A percentile compares a stretch with the other conserved stretches of the same genome.
phyloP scores from a whole-genome alignment of 305 asterid genomes.

The Fraxinus paxiana region DNA sequence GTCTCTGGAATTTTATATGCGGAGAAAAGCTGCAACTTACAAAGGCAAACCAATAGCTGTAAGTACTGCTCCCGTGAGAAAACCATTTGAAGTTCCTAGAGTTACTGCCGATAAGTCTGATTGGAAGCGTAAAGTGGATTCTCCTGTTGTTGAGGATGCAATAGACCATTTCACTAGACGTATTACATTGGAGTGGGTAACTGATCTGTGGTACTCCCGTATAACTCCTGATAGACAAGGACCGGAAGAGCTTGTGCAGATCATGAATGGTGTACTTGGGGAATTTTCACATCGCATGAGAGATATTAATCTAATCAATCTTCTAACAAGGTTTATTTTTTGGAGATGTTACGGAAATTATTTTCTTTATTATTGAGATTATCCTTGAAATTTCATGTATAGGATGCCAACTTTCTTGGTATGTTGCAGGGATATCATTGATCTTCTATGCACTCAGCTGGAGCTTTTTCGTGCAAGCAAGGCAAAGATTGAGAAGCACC shows the following conservation, averaged over 20 bases:
- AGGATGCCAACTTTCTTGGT: slow-evolving; percentile 28
- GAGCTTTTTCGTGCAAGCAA: slow-evolving; percentile 81
- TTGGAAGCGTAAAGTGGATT: slow-evolving; percentile 90
- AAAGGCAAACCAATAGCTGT: slow-evolving; percentile 53
- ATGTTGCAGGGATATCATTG: slow-evolving; percentile 68
- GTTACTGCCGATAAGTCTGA: slow-evolving; percentile 47
- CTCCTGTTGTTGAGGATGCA: slow-evolving; percentile 90
- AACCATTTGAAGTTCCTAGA: slow-evolving; percentile 37
- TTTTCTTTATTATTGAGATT: slow-evolving; percentile 18
- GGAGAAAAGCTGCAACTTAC: slow-evolving; percentile 76
- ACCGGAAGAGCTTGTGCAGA: slow-evolving; percentile 86
- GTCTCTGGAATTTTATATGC: slow-evolving; percentile 72
- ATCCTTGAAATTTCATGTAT: slow-evolving; percentile 20
- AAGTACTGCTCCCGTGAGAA: slow-evolving; percentile 35
- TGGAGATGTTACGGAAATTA: slow-evolving; percentile 20
- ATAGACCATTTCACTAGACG: slow-evolving; percentile 81
- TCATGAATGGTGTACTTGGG: slow-evolving; percentile 80
- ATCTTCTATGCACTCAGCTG: slow-evolving; percentile 57
- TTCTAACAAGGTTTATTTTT: slow-evolving; percentile 67
- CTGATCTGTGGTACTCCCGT: slow-evolving; percentile 91
- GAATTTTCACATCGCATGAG: slow-evolving; percentile 82
- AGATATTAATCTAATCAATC: slow-evolving; percentile 78
- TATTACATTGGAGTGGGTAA: slow-evolving; percentile 94
- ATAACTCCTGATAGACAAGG: slow-evolving; percentile 89
- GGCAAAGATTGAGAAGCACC: slow-evolving; percentile 57